A percentile compares a stretch with the other conserved stretches of the same genome.
Evolutionary conservation across 805 yeast genomes (phyloP).

Genomic region (Maudiozyma barnettii): DNA sequence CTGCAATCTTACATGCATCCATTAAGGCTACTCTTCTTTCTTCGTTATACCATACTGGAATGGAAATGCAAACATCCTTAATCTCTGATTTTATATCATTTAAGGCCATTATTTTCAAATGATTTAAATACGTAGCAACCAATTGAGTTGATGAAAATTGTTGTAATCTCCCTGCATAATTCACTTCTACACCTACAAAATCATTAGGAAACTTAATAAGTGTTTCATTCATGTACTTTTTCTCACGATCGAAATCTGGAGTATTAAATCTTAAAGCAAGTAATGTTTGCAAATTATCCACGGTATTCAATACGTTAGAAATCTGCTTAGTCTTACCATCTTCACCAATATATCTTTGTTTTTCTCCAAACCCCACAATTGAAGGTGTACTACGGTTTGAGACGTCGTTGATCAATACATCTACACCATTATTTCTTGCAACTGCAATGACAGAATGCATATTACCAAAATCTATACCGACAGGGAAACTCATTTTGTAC

Average conservation of each 20-base stretch:
- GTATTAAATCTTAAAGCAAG: constrained; percentile 59
- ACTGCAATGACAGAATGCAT: constrained; percentile 86
- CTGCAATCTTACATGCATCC: constrained; percentile 92
- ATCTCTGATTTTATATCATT: constrained; percentile 70
- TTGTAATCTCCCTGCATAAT: constrained; percentile 66
- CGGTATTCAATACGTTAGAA: constrained; percentile 91
- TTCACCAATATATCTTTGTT: constrained; percentile 89
- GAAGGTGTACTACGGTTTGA: constrained; percentile 94
- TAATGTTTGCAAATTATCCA: constrained; percentile 85
- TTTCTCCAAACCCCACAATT: constrained; percentile 79
- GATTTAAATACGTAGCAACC: constrained; percentile 88
- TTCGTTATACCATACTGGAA: constrained; percentile 95
- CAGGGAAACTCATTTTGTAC: constrained; percentile 68
- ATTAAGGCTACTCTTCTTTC: constrained; percentile 90
- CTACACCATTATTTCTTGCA: constrained; percentile 97
- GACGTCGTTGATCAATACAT: constrained; percentile 93
- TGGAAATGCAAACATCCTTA: constrained; percentile 83
- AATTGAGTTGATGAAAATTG: constrained; percentile 82
- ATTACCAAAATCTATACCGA: constrained; percentile 97
- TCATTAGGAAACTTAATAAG: constrained; percentile 57
- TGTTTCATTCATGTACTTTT: constrained; percentile 61
- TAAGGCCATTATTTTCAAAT: constrained; percentile 68
- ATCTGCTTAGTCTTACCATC: constrained; percentile 91
- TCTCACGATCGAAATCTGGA: constrained; percentile 69
- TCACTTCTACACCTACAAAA: constrained; percentile 73